Conservation (phyloP, 2,329 filamentous ascomycete species). For the Colletotrichum viniferum region DNA sequence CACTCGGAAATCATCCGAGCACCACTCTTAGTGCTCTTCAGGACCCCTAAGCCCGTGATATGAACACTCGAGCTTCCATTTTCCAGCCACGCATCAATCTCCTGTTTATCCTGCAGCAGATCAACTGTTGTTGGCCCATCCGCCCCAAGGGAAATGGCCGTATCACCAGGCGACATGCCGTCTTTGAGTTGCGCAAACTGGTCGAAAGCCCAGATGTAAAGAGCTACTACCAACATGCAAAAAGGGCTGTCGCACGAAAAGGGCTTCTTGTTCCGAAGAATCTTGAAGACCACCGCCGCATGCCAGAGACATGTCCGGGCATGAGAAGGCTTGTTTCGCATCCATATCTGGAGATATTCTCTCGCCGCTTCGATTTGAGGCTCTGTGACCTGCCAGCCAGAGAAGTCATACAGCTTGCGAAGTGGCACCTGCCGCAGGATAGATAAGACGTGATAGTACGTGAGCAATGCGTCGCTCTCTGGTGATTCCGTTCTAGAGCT, state of each 20-base stretch:
- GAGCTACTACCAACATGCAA: neutral
- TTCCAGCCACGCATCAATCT: neutral
- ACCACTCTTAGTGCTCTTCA: neutral
- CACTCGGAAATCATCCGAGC: neutral
- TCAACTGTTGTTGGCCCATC: neutral
- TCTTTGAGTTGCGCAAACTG: neutral
- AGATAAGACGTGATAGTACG: neutral
- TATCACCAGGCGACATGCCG: rapidly evolving
- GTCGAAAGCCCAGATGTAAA: neutral
- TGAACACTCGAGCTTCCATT: neutral
- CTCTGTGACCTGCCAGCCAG: neutral
- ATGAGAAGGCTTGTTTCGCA: neutral
- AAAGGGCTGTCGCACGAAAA: neutral
- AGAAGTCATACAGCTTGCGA: neutral
- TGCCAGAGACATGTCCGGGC: neutral
- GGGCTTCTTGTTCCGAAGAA: neutral
- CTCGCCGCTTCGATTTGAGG: neutral
- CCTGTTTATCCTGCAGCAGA: neutral
- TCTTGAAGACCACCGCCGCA: neutral
- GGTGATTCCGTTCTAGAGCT: neutral
- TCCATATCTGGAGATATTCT: neutral
- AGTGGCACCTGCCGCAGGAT: neutral
- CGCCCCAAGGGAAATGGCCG: neutral
- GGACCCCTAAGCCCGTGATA: neutral
- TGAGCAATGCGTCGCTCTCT: neutral